A percentile compares a stretch with the other conserved stretches of the same genome.
Conservation (phyloP, 2,329 filamentous ascomycete genomes). For the Colletotrichum falcatum region DNA sequence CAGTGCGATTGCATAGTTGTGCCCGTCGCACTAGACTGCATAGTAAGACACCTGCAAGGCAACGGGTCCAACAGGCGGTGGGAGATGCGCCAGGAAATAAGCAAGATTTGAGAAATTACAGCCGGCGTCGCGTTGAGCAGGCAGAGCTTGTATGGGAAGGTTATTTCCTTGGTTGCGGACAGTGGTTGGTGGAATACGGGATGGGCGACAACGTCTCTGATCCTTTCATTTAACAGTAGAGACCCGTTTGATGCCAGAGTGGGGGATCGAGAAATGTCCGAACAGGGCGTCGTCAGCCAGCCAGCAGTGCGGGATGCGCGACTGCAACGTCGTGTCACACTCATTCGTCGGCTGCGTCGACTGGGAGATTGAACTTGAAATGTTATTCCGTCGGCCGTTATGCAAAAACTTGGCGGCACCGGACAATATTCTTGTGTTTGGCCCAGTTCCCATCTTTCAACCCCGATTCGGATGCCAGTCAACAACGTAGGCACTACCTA, state of each 20-base stretch:
- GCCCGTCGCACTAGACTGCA: constrained; percentile 6
- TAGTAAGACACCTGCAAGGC: constrained; percentile 16
- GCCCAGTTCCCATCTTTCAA: constrained; percentile 4
- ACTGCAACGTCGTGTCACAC: constrained; percentile 34
- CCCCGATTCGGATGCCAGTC: constrained; percentile 19
- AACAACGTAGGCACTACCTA: not conserved
- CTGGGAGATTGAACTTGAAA: constrained; percentile 37
- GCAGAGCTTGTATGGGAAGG: constrained; percentile 34
- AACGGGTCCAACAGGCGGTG: constrained; percentile 24
- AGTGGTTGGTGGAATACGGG: constrained; percentile 35
- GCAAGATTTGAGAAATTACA: constrained; percentile 35
- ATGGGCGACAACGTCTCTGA: constrained; percentile 26
- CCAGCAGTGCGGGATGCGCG: constrained; percentile 34
- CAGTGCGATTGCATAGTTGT: constrained; percentile 1
- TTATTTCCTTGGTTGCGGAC: constrained; percentile 35
- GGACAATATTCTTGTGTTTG: not conserved
- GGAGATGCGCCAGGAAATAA: constrained; percentile 24
- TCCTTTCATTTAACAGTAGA: constrained; percentile 40
- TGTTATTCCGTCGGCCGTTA: constrained; percentile 12
- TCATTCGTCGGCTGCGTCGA: constrained; percentile 30
- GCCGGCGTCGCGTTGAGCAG: constrained; percentile 3
- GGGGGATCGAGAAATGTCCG: constrained; percentile 32
- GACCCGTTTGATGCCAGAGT: constrained; percentile 39
- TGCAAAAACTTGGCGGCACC: constrained; percentile 10
- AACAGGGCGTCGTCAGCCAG: constrained; percentile 23